Percentiles rank a stretch among this genome's conserved stretches.
Conservation (phyloP, 495 filamentous ascomycete species). For the Poronia punctata region DNA sequence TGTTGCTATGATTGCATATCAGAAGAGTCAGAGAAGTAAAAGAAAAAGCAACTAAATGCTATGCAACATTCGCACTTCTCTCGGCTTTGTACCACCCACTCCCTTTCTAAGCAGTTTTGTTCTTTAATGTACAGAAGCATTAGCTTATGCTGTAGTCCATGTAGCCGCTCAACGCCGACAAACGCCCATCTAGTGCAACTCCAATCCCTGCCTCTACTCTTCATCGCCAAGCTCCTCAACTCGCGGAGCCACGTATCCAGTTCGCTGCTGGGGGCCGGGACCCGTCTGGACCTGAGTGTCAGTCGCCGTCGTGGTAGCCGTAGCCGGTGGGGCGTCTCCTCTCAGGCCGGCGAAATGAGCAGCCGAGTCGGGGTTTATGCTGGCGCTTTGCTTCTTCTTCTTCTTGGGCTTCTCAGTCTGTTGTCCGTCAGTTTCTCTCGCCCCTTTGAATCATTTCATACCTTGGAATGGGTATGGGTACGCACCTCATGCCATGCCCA, state of each 20-base stretch:
- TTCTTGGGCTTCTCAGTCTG: conserved; percentile 52
- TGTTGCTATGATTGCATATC: no score
- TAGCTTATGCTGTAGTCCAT: no score
- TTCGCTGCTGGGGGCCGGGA: conserved; percentile 33
- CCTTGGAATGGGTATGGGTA: no score
- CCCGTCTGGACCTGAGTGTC: conserved; percentile 42
- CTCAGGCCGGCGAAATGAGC: conserved; percentile 40
- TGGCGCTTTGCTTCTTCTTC: conserved; percentile 50
- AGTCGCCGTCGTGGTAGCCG: conserved; percentile 53
- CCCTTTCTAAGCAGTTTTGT: no score
- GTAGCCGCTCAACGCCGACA: no score
- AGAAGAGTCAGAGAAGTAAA: no score
- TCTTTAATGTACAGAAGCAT: no score
- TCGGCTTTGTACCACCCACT: no score
- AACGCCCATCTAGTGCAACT: conserved; percentile 11
- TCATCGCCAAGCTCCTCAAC: conserved; percentile 66
- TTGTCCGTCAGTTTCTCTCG: conserved; percentile 20
- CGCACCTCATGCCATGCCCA: conserved; percentile 98
- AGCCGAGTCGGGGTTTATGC: conserved; percentile 29
- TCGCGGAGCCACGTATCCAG: conserved; percentile 45
- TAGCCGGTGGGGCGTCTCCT: conserved; percentile 48
- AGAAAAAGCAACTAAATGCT: no score
- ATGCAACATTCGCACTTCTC: no score
- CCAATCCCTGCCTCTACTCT: conserved; percentile 20
- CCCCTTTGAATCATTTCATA: no score